These are phyloP conservation scores for Phytopythium mirpurense DNA, from an alignment of 352 stramenopile species.

Conservation along the genomic window DNA sequence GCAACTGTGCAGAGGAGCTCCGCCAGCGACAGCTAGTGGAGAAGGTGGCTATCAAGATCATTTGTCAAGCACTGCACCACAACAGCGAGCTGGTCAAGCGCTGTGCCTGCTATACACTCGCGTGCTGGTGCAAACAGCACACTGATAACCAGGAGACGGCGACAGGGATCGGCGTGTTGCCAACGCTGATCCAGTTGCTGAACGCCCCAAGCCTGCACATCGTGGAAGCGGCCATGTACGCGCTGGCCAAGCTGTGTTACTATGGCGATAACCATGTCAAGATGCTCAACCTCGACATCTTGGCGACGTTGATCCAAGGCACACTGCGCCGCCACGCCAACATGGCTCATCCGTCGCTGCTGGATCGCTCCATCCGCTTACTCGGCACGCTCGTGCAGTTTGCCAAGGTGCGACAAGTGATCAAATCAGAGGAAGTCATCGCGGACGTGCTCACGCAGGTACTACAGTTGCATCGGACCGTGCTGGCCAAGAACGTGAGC, in stretches of 20 bases:
- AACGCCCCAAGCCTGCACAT: constrained; percentile 53
- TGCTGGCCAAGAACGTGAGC: constrained; percentile 57
- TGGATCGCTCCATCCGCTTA: constrained; percentile 58
- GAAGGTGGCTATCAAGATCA: constrained; percentile 45
- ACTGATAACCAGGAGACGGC: constrained; percentile 36
- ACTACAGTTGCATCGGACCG: constrained; percentile 49
- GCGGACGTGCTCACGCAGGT: constrained; percentile 57
- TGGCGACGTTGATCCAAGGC: constrained; percentile 45
- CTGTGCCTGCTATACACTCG: constrained; percentile 64
- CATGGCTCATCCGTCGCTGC: constrained; percentile 36
- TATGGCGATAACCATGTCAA: constrained; percentile 64
- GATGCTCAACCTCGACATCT: constrained; percentile 50
- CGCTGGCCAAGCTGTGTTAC: constrained; percentile 56
- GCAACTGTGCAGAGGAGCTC: constrained; percentile 57
- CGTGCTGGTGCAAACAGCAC: constrained; percentile 57
- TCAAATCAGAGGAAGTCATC: constrained; percentile 73
- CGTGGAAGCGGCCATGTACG: constrained; percentile 56
- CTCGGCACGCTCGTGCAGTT: constrained; percentile 59
- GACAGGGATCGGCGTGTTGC: constrained; percentile 35
- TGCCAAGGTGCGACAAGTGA: constrained; percentile 38
- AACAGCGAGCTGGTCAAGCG: constrained; percentile 65
- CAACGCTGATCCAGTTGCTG: constrained; percentile 50
- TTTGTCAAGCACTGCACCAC: constrained; percentile 49
- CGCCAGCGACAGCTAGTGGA: constrained; percentile 32
- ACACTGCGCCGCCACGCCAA: constrained; percentile 33